Evolutionary conservation across 495 filamentous ascomycete genomes (phyloP), one percentile per base, ranked within the genome.

Genomic region (Penicillium canariense): DNA sequence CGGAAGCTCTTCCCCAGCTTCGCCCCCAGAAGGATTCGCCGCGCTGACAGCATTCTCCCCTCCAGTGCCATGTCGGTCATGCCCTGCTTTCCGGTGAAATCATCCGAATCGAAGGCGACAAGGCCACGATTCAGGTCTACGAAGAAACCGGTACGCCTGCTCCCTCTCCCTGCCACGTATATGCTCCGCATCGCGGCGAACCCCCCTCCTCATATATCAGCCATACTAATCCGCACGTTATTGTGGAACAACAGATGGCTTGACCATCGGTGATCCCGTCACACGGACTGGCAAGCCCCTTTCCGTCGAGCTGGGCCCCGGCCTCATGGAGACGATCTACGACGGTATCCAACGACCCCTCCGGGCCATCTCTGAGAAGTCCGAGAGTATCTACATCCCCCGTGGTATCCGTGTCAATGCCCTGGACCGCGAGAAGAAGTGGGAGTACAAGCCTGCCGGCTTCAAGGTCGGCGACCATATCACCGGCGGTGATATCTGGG

Each of bases 301-400:
- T 4, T 95, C 92, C 43, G 94, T 99, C 68, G 95, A 99, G 74
- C 85, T 97, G 49, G 94, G 94, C 25, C 94, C 94, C 58, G 94
- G 95, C 64, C 75, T 99, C 75, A 90, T 98, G 84, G 92, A 97
- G 77, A 98, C 95, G 48, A 98, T 98, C 69, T 98, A 98, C 77
- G 95, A 99, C 68, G 94, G 94, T 68, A 97, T 99, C 62, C 94
- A 99, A 71, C 88, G 94, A 56, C 94, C 94, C 51, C 84, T 99
- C 59, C 86, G 85, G 67, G 84, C 82, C 52, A 99, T 99, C 65
- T 79, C 87, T 52, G 77, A 86, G 42, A 71, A 84, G 45, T 85
- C 89, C 12, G 74, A 88, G 56, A 87, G 89, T 68, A 98, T 98
- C 70, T 97, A 97, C 65, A 99, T 99, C 58, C 94, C 94, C 55